These are phyloP conservation scores for Boletus vermiculosoides DNA, from an alignment of 768 basidiomycete genomes.

Conservation along the genomic window DNA sequence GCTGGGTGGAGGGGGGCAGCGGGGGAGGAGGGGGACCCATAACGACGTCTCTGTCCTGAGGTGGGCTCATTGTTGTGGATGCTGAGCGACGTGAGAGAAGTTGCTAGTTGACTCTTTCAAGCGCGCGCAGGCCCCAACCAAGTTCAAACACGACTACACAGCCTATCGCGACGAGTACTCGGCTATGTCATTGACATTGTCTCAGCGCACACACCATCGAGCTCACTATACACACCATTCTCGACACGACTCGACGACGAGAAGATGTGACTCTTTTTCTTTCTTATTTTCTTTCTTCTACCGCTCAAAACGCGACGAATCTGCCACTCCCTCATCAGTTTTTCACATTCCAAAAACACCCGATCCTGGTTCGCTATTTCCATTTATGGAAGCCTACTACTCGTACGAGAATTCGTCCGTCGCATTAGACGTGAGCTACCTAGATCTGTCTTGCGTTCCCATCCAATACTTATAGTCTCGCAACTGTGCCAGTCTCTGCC, in stretches of 20 bases:
- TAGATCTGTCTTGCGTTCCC: no score
- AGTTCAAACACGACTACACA: constrained; percentile 37
- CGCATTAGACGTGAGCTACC: no score
- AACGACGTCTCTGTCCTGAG: constrained; percentile 47
- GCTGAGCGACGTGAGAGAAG: constrained; percentile 30
- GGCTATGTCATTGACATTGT: constrained; percentile 7
- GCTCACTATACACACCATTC: no score
- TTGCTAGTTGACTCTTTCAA: constrained; percentile 14
- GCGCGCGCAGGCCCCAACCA: constrained; percentile 30
- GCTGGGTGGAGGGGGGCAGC: constrained; percentile 32
- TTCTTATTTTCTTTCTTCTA: neutral
- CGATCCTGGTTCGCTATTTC: constrained; percentile 23
- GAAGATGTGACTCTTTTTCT: neutral
- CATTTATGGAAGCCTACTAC: constrained; percentile 22
- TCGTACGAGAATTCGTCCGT: neutral
- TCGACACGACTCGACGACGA: neutral
- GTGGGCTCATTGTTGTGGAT: constrained; percentile 38
- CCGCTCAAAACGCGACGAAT: constrained; percentile 3
- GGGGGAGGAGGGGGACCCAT: constrained; percentile 49
- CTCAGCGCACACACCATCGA: neutral
- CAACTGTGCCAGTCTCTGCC: no score
- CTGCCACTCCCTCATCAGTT: constrained; percentile 19
- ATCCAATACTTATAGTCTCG: no score
- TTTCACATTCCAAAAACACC: constrained; percentile 22
- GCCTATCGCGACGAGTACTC: constrained; percentile 11